Evolutionary conservation across 768 basidiomycete species (phyloP).

Genomic region (Antrodiella citrinella): DNA sequence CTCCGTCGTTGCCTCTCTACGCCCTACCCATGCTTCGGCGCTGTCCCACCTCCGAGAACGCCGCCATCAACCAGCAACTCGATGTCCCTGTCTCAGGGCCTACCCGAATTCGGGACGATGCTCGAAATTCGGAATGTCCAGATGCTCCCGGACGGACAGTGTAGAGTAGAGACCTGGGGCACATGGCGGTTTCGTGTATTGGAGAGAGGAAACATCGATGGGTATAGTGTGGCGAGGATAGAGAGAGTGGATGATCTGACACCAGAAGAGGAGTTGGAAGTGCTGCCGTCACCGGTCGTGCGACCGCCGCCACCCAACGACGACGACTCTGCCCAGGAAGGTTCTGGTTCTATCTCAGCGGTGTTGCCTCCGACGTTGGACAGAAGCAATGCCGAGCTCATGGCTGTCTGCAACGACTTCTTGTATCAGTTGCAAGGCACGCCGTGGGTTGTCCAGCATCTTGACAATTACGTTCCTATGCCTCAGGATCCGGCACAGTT

Average conservation of each 20-base stretch:
- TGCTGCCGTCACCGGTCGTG: background rate
- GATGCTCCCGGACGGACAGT: constrained; percentile 84
- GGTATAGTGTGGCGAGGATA: constrained; percentile 80
- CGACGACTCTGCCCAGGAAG: background rate
- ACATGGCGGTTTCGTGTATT: constrained; percentile 76
- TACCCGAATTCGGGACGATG: constrained; percentile 83
- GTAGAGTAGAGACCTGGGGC: constrained; percentile 74
- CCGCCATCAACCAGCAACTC: constrained; percentile 21
- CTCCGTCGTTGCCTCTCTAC: constrained; percentile 88
- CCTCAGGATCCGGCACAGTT: constrained; percentile 66
- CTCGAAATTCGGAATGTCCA: constrained; percentile 81
- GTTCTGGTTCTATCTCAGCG: background rate
- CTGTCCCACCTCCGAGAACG: constrained; percentile 69
- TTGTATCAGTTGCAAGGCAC: constrained; percentile 62
- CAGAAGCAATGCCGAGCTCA: constrained; percentile 26
- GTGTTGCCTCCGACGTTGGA: constrained; percentile 5
- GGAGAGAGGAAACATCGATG: constrained; percentile 78
- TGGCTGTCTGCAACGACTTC: constrained; percentile 53
- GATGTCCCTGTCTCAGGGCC: constrained; percentile 22
- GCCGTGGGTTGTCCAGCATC: constrained; percentile 89
- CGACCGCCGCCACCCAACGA: background rate
- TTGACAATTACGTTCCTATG: constrained; percentile 73
- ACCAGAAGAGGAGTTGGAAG: constrained; percentile 12
- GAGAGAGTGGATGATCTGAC: constrained; percentile 34
- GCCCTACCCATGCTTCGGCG: constrained; percentile 76